phyloP scores from a whole-genome alignment of 768 basidiomycete genomes.

The Russula abietina region DNA sequence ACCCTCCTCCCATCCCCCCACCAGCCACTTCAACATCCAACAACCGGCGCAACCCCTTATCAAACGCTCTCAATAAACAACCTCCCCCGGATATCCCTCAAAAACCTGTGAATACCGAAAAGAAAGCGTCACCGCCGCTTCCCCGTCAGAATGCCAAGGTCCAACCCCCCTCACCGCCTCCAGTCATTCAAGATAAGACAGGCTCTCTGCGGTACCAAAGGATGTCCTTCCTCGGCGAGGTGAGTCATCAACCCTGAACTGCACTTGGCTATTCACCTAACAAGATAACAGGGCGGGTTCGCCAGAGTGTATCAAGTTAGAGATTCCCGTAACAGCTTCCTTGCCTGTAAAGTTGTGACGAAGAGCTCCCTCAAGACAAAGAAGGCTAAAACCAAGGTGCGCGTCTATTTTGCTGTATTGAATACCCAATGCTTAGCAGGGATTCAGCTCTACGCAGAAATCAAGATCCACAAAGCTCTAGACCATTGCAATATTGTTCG shows the following conservation, averaged over 20 bases:
- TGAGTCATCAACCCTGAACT: constrained; percentile 34
- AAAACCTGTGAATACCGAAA: constrained; percentile 10
- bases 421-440: background rate
- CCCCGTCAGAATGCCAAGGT: constrained; percentile 80
- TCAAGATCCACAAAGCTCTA: constrained; percentile 92
- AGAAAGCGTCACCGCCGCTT: constrained; percentile 53
- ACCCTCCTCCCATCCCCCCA: constrained; percentile 20
- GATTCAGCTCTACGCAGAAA: constrained; percentile 89
- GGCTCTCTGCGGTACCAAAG: constrained; percentile 55
- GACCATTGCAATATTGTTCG: constrained; percentile 88
- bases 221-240: constrained; percentile 87
- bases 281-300: constrained; percentile 69
- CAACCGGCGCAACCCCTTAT: constrained; percentile 24
- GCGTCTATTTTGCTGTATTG: constrained; percentile 14
- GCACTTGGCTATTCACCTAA: background rate
- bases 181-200: constrained; percentile 61
- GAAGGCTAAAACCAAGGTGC: constrained; percentile 94
- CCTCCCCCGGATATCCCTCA: constrained; percentile 13
- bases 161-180: constrained; percentile 74
- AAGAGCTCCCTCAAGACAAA: constrained; percentile 88
- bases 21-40: constrained; percentile 17
- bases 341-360: constrained; percentile 94
- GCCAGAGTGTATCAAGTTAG: constrained; percentile 95
- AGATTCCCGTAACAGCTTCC: constrained; percentile 53
- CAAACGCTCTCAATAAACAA: constrained; percentile 23